Evolutionary conservation across 2,329 filamentous ascomycete species (phyloP).

Genomic region (Tolypocladium tundrense): DNA sequence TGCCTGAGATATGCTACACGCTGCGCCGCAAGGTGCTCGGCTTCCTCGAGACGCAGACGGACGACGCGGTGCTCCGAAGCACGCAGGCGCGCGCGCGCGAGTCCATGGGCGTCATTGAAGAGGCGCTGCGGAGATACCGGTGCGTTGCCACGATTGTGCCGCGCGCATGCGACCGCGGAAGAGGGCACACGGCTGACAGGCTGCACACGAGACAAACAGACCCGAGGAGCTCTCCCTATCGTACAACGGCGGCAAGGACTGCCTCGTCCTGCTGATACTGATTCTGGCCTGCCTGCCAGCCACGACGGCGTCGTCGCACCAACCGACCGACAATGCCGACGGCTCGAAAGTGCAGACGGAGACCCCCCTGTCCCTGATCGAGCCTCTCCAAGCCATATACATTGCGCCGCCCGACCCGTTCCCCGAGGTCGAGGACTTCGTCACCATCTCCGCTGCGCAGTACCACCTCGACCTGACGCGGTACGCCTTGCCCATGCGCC

Average conservation of each 20-base stretch:
- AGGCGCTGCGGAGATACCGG: slow-evolving; percentile 68
- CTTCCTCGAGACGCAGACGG: slow-evolving; percentile 52
- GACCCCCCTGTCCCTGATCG: slow-evolving; percentile 21
- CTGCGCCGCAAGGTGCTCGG: slow-evolving; percentile 50
- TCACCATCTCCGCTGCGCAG: slow-evolving; percentile 48
- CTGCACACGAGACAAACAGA: slow-evolving; percentile 30
- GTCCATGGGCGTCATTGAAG: slow-evolving; percentile 62
- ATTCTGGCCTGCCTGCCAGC: slow-evolving; percentile 58
- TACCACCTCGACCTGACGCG: slow-evolving; percentile 71
- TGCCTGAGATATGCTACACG: slow-evolving; percentile 35
- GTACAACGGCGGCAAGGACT: slow-evolving; percentile 98
- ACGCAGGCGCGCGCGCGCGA: slow-evolving; percentile 67
- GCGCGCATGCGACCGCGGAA: background rate
- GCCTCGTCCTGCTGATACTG: slow-evolving; percentile 80
- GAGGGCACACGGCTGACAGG: slow-evolving; percentile 5
- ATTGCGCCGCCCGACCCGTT: slow-evolving; percentile 82
- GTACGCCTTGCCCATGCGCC: slow-evolving; percentile 70
- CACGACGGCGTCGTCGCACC: slow-evolving; percentile 11
- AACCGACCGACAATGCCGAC: slow-evolving; percentile 3
- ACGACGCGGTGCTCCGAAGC: slow-evolving; percentile 44
- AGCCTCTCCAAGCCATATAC: slow-evolving; percentile 68
- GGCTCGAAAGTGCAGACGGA: background rate
- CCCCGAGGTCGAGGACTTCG: slow-evolving; percentile 75
- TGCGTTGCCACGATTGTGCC: slow-evolving; percentile 28
- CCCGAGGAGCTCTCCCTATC: slow-evolving; percentile 75